Conservation (phyloP, 192 early-diverging fungal species). For the Gryganskiella cystojenkinii region DNA sequence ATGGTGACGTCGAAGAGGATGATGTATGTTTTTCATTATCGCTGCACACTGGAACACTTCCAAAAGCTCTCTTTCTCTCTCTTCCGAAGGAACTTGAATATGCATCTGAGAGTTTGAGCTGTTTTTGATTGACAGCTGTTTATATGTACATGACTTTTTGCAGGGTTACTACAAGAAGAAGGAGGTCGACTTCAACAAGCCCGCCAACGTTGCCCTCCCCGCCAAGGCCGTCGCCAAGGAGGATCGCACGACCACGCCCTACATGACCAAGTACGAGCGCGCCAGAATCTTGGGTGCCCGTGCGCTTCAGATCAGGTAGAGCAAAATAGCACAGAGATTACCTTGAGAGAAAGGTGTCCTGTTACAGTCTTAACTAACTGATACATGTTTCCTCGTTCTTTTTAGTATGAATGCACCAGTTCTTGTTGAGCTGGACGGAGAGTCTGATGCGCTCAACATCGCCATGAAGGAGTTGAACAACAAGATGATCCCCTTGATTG, state of each 20-base stretch:
- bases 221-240: conserved; percentile 68
- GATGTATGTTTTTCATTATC: conserved; percentile 25
- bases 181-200: conserved; percentile 32
- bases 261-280: conserved; percentile 99
- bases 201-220: conserved; percentile 10
- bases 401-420: conserved; percentile 97
- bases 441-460: conserved; percentile 94
- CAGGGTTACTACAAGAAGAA: conserved; percentile 15
- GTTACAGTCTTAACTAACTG: too few relatives aligned
- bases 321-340: too few relatives aligned
- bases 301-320: conserved; percentile 92
- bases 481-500: conserved; percentile 92
- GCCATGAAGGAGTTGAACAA: conserved; percentile 95
- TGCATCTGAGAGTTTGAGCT: background rate
- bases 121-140: background rate
- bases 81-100: background rate
- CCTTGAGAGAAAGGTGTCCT: too few relatives aligned
- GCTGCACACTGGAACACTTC: background rate
- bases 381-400: background rate
- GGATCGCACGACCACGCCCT: conserved; percentile 91
- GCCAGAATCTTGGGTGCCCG: conserved; percentile 90
- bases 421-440: conserved; percentile 93
- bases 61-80: background rate
- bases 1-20: conserved; percentile 28
- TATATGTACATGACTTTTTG: background rate